Conservation (phyloP, 2,329 filamentous ascomycete species). For the Monosporascus cannonballus region DNA sequence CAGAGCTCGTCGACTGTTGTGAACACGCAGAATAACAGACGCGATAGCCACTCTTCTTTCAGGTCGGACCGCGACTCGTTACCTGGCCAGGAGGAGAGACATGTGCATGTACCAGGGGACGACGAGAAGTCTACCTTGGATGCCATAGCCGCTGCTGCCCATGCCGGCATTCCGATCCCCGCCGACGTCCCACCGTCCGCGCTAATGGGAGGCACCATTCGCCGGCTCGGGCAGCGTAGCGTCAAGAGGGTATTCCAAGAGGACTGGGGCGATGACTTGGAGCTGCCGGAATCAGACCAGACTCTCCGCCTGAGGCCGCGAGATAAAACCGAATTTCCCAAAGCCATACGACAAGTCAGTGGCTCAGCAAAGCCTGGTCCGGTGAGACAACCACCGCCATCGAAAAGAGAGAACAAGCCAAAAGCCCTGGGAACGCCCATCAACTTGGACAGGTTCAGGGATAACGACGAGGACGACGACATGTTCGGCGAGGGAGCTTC, state of each 20-base stretch:
- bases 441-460: conserved; percentile 59
- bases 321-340: conserved; percentile 58
- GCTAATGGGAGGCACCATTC: conserved; percentile 86
- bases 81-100: conserved; percentile 78
- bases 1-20: conserved; percentile 42
- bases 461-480: conserved; percentile 53
- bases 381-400: conserved; percentile 29
- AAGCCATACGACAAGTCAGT: conserved; percentile 62
- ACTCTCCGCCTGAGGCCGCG: conserved; percentile 60
- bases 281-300: conserved; percentile 55
- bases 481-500: conserved; percentile 57
- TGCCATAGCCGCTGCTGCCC: conserved; percentile 80
- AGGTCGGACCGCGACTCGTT: conserved; percentile 76
- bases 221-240: conserved; percentile 72
- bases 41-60: conserved; percentile 77
- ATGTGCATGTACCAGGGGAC: conserved; percentile 76
- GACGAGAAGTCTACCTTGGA: conserved; percentile 79
- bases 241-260: conserved; percentile 68
- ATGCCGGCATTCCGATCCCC: conserved; percentile 87
- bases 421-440: conserved; percentile 39
- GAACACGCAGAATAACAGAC: conserved; percentile 45
- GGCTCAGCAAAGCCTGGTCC: conserved; percentile 50
- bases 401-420: conserved; percentile 24
- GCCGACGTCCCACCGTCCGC: conserved; percentile 82
- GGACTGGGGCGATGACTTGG: conserved; percentile 76